Evolutionary conservation across 306 rosid species (phyloP).

Genomic region (Pterocarpus santalinus): DNA sequence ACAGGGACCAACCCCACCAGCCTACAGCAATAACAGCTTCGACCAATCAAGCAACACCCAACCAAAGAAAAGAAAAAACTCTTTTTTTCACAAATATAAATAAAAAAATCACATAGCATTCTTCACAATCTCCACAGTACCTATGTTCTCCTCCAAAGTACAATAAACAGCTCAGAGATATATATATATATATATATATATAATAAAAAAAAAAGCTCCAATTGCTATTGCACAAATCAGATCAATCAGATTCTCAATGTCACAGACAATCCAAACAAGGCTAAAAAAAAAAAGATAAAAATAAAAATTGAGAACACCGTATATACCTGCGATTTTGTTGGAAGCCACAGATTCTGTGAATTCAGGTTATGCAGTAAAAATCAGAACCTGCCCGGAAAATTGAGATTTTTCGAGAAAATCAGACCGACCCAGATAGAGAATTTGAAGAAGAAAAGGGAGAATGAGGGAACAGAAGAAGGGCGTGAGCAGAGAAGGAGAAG

Average conservation of each 20-base stretch:
- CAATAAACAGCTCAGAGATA: constrained; percentile 15
- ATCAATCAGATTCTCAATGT: constrained; percentile 57
- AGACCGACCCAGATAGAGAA: constrained; percentile 46
- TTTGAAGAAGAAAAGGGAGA: constrained; percentile 12
- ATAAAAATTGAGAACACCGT: not conserved
- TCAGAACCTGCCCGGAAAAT: constrained; percentile 41
- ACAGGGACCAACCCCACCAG: constrained; percentile 49
- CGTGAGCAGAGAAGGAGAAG: constrained; percentile 32
- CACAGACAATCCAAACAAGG: constrained; percentile 18
- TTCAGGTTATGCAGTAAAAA: constrained; percentile 24
- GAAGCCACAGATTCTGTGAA: constrained; percentile 30
- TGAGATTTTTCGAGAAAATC: constrained; percentile 42
- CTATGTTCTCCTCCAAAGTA: not conserved
- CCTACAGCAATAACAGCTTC: constrained; percentile 47
- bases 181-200: not conserved
- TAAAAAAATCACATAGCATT: constrained; percentile 37
- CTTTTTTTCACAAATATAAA: not conserved
- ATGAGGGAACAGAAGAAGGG: constrained; percentile 32
- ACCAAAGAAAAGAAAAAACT: not conserved
- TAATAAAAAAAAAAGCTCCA: not conserved
- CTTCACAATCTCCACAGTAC: constrained; percentile 36
- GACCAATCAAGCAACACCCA: no score
- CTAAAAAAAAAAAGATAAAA: not conserved
- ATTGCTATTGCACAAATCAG: constrained; percentile 38
- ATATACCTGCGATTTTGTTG: constrained; percentile 51